phyloP scores from a whole-genome alignment of 1,284 basidiomycete genomes.

The Ustilago crameri region DNA sequence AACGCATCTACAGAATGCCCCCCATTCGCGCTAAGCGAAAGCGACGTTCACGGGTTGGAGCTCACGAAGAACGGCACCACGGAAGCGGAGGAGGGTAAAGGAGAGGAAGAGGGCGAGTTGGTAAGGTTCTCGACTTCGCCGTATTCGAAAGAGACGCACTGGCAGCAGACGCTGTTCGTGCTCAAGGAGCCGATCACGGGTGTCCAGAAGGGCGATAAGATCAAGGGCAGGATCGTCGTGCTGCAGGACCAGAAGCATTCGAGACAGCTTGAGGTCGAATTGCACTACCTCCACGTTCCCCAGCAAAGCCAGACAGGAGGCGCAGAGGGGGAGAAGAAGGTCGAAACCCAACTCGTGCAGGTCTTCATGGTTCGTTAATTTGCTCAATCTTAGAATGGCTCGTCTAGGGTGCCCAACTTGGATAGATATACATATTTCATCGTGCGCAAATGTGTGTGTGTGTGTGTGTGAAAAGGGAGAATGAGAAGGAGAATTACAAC shows the following conservation, averaged over 20 bases:
- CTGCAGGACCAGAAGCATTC: slow-evolving; percentile 83
- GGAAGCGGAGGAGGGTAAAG: background rate
- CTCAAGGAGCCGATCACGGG: slow-evolving; percentile 78
- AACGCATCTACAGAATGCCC: slow-evolving; percentile 29
- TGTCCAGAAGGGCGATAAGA: slow-evolving; percentile 79
- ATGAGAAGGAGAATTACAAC: too few relatives aligned
- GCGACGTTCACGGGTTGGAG: slow-evolving; percentile 77
- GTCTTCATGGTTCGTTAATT: slow-evolving; percentile 77
- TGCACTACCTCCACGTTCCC: slow-evolving; percentile 75
- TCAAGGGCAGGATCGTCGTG: slow-evolving; percentile 84
- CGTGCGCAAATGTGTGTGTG: background rate
- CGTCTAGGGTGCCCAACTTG: too few relatives aligned
- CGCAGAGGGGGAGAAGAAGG: slow-evolving; percentile 18
- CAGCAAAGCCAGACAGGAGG: background rate
- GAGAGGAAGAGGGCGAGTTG: slow-evolving; percentile 69
- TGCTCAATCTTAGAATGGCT: background rate
- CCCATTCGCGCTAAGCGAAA: slow-evolving; percentile 14
- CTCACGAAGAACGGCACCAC: slow-evolving; percentile 77
- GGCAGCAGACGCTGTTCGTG: slow-evolving; percentile 95
- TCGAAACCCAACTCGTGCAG: slow-evolving; percentile 72
- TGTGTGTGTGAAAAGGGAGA: too few relatives aligned
- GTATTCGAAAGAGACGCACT: slow-evolving; percentile 87
- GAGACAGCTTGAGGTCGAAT: slow-evolving; percentile 89
- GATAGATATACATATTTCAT: background rate
- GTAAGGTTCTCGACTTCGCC: slow-evolving; percentile 94